phyloP scores from a whole-genome alignment of 768 basidiomycete species.

The Suillus plorans region DNA sequence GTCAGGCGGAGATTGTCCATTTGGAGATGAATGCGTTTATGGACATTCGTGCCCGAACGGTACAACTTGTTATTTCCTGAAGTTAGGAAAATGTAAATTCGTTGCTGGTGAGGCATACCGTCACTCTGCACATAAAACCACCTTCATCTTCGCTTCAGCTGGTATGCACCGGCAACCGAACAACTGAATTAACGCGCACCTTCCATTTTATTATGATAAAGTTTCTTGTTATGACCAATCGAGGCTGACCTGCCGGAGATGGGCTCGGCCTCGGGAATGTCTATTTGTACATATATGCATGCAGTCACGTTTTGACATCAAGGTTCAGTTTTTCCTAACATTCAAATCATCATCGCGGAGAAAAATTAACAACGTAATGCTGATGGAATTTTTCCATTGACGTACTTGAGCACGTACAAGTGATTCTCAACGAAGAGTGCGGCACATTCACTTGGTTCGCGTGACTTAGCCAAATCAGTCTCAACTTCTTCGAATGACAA shows the following conservation, averaged over 20 bases:
- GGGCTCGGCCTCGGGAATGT: constrained; percentile 6
- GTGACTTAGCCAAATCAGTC: constrained; percentile 28
- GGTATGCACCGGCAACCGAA: constrained; percentile 39
- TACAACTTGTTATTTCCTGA: constrained; percentile 51
- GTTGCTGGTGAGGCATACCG: constrained; percentile 45
- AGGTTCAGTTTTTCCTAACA: constrained; percentile 19
- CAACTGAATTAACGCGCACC: constrained; percentile 17
- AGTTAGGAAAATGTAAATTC: constrained; percentile 62
- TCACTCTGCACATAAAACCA: constrained; percentile 12
- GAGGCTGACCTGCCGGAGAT: constrained; percentile 6
- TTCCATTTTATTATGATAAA: constrained; percentile 7
- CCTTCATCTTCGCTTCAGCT: constrained; percentile 23
- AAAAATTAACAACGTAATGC: constrained; percentile 27
- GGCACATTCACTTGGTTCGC: constrained; percentile 22
- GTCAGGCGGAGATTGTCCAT: constrained; percentile 54
- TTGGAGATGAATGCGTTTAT: constrained; percentile 58
- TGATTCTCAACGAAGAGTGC: constrained; percentile 25
- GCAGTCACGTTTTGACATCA: constrained; percentile 10
- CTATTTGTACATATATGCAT: constrained; percentile 37
- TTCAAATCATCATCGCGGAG: constrained; percentile 18
- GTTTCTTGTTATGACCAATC: constrained; percentile 3
- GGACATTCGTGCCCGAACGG: constrained; percentile 42
- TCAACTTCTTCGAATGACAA: constrained; percentile 21
- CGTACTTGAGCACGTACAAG: constrained; percentile 26
- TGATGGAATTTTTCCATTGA: constrained; percentile 35